A percentile compares a stretch with the other conserved stretches of the same genome.
phyloP scores from a whole-genome alignment of 2,329 filamentous ascomycete species.

The Apiospora phragmitis region DNA sequence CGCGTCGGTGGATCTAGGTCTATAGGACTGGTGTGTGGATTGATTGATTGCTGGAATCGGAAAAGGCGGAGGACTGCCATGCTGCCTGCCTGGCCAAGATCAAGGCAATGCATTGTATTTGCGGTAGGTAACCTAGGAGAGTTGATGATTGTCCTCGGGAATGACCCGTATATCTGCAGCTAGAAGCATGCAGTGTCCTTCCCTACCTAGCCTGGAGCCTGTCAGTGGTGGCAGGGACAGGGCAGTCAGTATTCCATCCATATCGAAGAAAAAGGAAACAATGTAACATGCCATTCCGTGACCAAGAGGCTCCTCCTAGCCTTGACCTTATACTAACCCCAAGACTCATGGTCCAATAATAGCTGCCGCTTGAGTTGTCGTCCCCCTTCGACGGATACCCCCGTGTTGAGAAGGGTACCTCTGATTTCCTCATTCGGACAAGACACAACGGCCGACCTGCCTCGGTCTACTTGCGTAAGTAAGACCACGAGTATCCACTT shows the following conservation, averaged over 20 bases:
- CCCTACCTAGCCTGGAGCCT: not conserved
- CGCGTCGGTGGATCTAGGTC: not conserved
- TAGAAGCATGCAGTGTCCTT: not conserved
- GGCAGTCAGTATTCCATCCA: not conserved
- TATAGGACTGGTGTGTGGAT: not conserved
- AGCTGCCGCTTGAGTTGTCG: not conserved
- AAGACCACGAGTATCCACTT: not conserved
- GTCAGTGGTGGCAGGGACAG: not conserved
- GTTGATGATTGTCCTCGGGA: not conserved
- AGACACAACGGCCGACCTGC: not conserved
- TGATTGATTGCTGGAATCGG: not conserved
- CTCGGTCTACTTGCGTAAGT: too few species aligned
- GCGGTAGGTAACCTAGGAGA: not conserved
- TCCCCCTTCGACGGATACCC: not conserved
- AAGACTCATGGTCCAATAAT: not conserved
- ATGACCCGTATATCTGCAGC: slow-evolving; percentile 4
- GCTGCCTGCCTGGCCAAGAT: not conserved
- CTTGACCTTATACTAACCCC: slow-evolving; percentile 2
- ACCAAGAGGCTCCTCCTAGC: not conserved
- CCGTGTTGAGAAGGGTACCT: not conserved
- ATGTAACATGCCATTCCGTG: not conserved
- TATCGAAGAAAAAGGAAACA: not conserved
- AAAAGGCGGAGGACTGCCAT: not conserved
- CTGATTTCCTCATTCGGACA: not conserved
- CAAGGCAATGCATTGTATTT: not conserved